Base-by-base conservation (phyloP, 768 basidiomycete species). In the Neoboletus subvelutipes region DNA sequence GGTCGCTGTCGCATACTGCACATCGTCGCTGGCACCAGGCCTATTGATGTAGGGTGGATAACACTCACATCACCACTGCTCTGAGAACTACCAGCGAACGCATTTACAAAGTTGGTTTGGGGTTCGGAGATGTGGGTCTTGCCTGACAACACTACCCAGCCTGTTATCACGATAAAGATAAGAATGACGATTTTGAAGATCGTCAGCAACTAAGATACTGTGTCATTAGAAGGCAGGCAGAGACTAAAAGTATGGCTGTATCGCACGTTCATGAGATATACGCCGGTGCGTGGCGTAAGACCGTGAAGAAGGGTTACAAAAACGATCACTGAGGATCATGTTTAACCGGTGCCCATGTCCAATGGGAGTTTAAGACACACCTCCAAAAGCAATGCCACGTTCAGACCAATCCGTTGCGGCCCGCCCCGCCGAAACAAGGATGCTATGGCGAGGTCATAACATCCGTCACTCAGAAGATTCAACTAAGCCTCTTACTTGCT, bases 111-210 rank as follows among this genome's bases (percentile, higher is more conserved):
- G 67, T 85, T 84, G 37, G 73, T 76, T 45, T 78, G 75, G 0
- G 85, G 82, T 66, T 87, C 79, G 45, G 76, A 33, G 26, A 87
- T 77, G 10, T 73, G 75, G 3, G 83, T 86, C 52, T 77, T 73
- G 0, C 84, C 86, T 8, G 80, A 78, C 13, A 88, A 77, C 7
- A 87, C 86, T 20, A 81, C 81, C 73, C 83, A 80, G 4, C 84
- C 83, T 13, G 83, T 80, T 48, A 85, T 68, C 2, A 83, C 78
- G 45, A 87, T 68, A 58, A 85, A 77, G n/a, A 81, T 28, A 0
- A 85, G 72, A 48, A 85, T 80, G 22, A 73, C 55, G 11, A 81
- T 79, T 66, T 85, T 85, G 75, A 84, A 83, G 31, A 81, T 57
- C 33, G 80, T 78, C 45, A 85, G 69, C 13, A 68, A 64, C 83